Base-by-base conservation (phyloP, 495 filamentous ascomycete species). In the Aspergillus nidulans region DNA sequence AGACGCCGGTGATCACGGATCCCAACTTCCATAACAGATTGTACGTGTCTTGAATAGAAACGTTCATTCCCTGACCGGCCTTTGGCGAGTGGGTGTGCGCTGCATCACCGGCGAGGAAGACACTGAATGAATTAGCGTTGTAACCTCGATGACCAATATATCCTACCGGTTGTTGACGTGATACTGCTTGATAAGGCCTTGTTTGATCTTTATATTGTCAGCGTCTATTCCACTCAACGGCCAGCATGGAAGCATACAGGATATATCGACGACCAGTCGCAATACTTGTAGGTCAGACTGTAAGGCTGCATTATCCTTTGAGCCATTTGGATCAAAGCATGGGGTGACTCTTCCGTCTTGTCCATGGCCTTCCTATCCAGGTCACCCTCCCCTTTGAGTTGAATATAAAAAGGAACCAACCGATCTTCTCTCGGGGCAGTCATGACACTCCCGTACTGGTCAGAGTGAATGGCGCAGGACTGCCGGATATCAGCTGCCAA, bases 11-110 rank as follows among this genome's bases (percentile, higher is more conserved):
- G 36, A 81, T 60, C 3, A 75, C 68, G 15, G 72, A 62, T 6
- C 69, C 69, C 8, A 82, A 56, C 57, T 82, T 81, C 77, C 78
- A 82, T 0, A 62, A 62, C 0, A 82, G 64, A 50, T 81, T 81
- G n/a, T 76, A 74, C 6, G 74, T 71, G 52, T 82, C 79, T 42
- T 79, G 74, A n/a, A 82, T 63, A 4, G 74, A 75, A 0, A 75
- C 74, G 57, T 81, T 82, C 75, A 80, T 73, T 4, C 78, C 79
- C 51, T 82, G 78, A 0, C 75, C 79, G 20, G 70, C 77, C 9
- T 70, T 73, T 4, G 73, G 75, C 7, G 66, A 69, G 56, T 80
- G 78, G 0, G 75, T 81, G 48, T 82, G 77, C 20, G 69, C 72
- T 1, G 79, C 77, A 63, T 82, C 78, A 1, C 79, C 79, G 10